These are phyloP conservation scores for Nakazawaea ambrosiae DNA, from an alignment of 805 yeast genomes.

Conservation along the genomic window DNA sequence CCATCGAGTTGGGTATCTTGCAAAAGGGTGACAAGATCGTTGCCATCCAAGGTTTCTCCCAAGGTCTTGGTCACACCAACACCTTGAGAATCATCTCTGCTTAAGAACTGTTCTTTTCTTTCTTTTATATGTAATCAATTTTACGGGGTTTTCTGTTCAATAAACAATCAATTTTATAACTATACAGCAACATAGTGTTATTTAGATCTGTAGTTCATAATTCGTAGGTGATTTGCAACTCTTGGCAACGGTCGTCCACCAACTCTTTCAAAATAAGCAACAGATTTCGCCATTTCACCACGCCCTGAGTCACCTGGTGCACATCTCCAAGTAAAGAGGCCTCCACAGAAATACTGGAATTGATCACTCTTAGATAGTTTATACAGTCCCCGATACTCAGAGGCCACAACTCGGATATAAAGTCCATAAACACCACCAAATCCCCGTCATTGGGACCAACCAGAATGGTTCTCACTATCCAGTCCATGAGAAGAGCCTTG, in stretches of 20 bases:
- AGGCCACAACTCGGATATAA: neutral
- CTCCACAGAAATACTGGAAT: too few relatives aligned
- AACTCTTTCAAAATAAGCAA: neutral
- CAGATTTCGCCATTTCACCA: neutral
- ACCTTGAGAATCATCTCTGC: slow-evolving; percentile 89
- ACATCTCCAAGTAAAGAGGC: neutral
- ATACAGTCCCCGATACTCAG: too few relatives aligned
- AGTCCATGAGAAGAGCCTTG: neutral
- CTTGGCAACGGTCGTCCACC: slow-evolving; percentile 1
- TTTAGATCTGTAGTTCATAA: too few relatives aligned
- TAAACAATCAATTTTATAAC: too few relatives aligned
- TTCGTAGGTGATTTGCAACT: neutral
- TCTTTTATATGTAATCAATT: neutral
- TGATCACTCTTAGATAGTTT: too few relatives aligned
- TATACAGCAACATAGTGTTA: too few relatives aligned
- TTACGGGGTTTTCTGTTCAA: too few relatives aligned
- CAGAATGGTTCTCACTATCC: neutral
- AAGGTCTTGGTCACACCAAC: slow-evolving; percentile 98
- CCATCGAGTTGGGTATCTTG: slow-evolving; percentile 79
- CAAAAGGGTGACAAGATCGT: slow-evolving; percentile 83
- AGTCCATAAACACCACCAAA: neutral
- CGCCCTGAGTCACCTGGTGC: neutral
- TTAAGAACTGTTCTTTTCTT: slow-evolving; percentile 30
- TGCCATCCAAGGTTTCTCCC: slow-evolving; percentile 97
- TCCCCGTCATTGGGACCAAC: slow-evolving; percentile 4